A percentile compares a stretch with the other conserved stretches of the same genome.
Conservation (phyloP, 305 asterid genomes). For the Plantago lanceolata region DNA sequence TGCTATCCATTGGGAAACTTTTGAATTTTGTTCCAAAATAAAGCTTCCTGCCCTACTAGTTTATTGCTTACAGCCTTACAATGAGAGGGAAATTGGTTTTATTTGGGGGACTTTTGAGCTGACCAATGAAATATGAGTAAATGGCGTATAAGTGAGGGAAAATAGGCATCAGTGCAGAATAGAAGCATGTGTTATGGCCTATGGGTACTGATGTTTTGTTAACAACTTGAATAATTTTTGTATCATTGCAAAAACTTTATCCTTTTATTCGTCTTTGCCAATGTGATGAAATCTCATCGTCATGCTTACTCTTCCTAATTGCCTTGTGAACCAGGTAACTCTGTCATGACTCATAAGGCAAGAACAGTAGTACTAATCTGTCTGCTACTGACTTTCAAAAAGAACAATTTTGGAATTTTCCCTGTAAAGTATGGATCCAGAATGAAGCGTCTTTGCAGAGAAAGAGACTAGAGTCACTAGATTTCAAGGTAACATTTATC, state of each 20-base stretch:
- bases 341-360: neutral
- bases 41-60: neutral
- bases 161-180: neutral
- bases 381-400: neutral
- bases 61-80: neutral
- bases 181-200: neutral
- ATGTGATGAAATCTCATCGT: neutral
- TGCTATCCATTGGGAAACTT: neutral
- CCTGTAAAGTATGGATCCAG: neutral
- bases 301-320: neutral
- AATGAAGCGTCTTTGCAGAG: neutral
- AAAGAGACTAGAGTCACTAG: neutral
- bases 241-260: too few relatives aligned
- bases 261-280: neutral
- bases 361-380: neutral
- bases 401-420: neutral
- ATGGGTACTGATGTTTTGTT: neutral
- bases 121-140: neutral
- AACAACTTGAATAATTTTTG: neutral
- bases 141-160: conserved; percentile 9
- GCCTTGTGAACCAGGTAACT: conserved; percentile 7
- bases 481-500: neutral
- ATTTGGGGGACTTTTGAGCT: neutral
- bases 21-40: conserved; percentile 2
- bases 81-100: conserved; percentile 1